Base-by-base conservation (phyloP, 352 stramenopile genomes). In the Salisapilia sapeloensis region DNA sequence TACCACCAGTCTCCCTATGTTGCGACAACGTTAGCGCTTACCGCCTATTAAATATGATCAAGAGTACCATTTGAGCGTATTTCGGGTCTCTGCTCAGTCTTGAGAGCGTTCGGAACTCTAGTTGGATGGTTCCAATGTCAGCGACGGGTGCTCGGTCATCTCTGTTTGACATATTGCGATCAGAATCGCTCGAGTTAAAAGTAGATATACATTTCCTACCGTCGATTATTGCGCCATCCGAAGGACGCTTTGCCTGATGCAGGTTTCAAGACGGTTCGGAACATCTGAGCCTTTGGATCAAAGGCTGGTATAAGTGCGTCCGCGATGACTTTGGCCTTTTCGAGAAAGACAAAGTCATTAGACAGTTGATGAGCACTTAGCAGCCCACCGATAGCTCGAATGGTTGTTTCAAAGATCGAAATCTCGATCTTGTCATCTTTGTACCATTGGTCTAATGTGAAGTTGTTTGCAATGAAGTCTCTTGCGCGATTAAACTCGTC, bases 321-420 rank as follows among this genome's bases (percentile, higher is more conserved):
- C 38, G 85, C 93, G 27, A 98, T 66, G 49, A 98, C 89, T 18
- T 70, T 40, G 10, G 93, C 93, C 40, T 96, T 92, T 8, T 83
- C 51, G 32, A 97, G 76, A 54, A 98, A 96, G 12, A 89, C 43
- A 4, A 31, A 37, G 52, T 95, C 77, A 1, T 44, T 25, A 12
- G 87, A 86, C 20, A 98, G 53, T 42, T 94, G 75, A 53, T 95
- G 98, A 0, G 94, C 94, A 22, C 84, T 87, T 8, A 99, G 66
- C 4, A 99, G 62, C 7, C 96, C 96, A 13, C 93, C 96, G 3
- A 99, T 66, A 52, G 90, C 86, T 14, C 95, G 85, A 69, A 99
- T 99, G 27, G 94, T 98, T 1, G 93, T 98, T 66, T 99, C 96
- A 64, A 99, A 99, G 14, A 97, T 63, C 15, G 84, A 97, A 6